These are phyloP conservation scores for Pseudogymnoascus sp. DNA, from an alignment of 2,329 filamentous ascomycete genomes.

Conservation along the genomic window DNA sequence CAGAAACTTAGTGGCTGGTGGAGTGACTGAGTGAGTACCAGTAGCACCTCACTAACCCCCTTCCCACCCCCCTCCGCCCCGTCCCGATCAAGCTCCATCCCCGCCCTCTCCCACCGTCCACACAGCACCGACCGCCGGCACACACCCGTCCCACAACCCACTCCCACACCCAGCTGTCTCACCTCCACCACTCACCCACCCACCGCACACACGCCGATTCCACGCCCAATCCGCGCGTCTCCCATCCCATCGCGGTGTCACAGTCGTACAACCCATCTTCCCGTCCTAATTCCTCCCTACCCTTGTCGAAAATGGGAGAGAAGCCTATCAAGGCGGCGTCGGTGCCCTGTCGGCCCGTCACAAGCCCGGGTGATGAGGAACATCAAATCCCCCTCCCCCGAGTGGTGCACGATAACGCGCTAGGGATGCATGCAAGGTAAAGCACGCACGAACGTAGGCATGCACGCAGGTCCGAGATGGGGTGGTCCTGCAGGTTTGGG, in stretches of 20 bases:
- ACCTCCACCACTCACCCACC: background rate
- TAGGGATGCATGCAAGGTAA: background rate
- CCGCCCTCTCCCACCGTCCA: background rate
- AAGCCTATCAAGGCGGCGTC: too few species aligned
- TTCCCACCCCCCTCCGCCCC: background rate
- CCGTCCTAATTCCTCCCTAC: too few species aligned
- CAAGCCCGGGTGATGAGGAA: background rate
- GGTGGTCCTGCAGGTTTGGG: background rate
- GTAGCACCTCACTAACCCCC: background rate
- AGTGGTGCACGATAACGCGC: background rate
- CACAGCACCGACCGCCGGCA: background rate
- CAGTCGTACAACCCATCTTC: background rate
- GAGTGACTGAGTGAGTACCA: too few species aligned
- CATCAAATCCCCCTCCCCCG: background rate
- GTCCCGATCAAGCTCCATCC: conserved; percentile 1
- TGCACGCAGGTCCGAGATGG: background rate
- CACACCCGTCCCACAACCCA: background rate
- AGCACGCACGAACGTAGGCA: background rate
- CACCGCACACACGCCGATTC: background rate
- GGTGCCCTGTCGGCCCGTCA: background rate
- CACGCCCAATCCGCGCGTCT: background rate
- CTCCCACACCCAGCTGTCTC: background rate
- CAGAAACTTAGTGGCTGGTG: too few species aligned
- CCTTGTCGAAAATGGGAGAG: too few species aligned
- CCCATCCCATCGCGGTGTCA: background rate